Evolutionary conservation across 345 rosid species (phyloP), one percentile per base, ranked within the genome.

Genomic region (Noccaea caerulescens): DNA sequence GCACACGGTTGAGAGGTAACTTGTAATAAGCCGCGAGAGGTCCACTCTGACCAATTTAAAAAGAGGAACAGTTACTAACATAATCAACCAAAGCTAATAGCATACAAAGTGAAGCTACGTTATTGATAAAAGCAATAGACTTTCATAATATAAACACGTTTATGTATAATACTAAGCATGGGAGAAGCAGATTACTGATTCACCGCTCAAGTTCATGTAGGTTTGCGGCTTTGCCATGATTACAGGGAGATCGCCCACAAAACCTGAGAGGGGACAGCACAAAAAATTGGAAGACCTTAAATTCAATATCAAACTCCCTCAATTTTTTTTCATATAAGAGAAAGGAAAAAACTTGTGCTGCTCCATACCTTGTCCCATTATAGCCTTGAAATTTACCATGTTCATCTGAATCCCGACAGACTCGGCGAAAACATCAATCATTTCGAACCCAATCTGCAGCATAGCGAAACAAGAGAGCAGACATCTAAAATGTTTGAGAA

Each of bases 171-270:
- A 61, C 36, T 43, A 32, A 42, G 55, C 45, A 37, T 16, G 47
- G 9, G 66, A 56, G 49, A 43, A 77, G 72, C 3, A 76, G 20
- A 43, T 80, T 70, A 90, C 93, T 3, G 97, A 93, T 85, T 90
- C 98, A 50, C 98, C 98, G 36, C 93, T 93, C 88, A 93, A 76
- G 79, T 93, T 93, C 98, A 93, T 93, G 79, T 87, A 90, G 10
- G 97, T 93, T 76, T 87, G 93, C 3, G 96, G 96, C 83, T 87
- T 90, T 20, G 91, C 88, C 10, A 87, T 79, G 10, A 90, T 77
- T 64, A 90, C 78, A 44, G 89, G 87, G 16, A 79, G 50, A 72
- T 83, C 87, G 2, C 68, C 86, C 16, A 89, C 85, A 72, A 68
- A 84, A 73, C 88, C 96, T 87, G 68, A 54, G 30, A 45, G 13